Evolutionary conservation across 257 asterid species (phyloP).

Genomic region (Eucommia ulmoides): DNA sequence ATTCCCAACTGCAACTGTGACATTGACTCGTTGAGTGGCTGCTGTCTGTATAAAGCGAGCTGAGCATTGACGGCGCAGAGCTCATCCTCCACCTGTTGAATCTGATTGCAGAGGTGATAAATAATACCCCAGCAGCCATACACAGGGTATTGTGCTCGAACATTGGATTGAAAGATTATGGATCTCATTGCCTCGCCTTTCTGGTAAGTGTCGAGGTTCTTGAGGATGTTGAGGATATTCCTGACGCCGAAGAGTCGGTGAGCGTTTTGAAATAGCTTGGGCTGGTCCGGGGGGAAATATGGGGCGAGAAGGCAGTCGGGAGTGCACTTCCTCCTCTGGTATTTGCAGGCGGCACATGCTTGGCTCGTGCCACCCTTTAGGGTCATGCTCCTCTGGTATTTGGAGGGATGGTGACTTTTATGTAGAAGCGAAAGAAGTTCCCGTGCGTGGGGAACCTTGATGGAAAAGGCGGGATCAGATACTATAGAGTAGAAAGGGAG

Average conservation of each 20-base stretch:
- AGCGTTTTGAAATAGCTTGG: slow-evolving; percentile 56
- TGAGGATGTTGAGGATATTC: slow-evolving; percentile 50
- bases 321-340: slow-evolving; percentile 64
- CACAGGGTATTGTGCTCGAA: slow-evolving; percentile 60
- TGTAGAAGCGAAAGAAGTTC: too few species aligned
- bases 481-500: neutral
- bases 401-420: too few species aligned
- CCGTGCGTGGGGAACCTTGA: too few species aligned
- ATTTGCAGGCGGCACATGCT: slow-evolving; percentile 93
- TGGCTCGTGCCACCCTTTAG: slow-evolving; percentile 86
- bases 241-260: slow-evolving; percentile 78
- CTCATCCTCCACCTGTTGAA: slow-evolving; percentile 49
- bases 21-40: slow-evolving; percentile 24
- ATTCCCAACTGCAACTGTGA: slow-evolving; percentile 55
- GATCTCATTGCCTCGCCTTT: slow-evolving; percentile 58
- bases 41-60: slow-evolving; percentile 40
- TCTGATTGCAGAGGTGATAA: slow-evolving; percentile 31
- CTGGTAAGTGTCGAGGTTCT: slow-evolving; percentile 43
- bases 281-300: slow-evolving; percentile 78
- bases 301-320: slow-evolving; percentile 78
- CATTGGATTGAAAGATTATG: slow-evolving; percentile 54
- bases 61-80: slow-evolving; percentile 56
- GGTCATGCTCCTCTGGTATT: slow-evolving; percentile 63
- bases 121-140: slow-evolving; percentile 52
- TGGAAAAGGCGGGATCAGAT: too few species aligned